Evolutionary conservation across 345 rosid genomes (phyloP).

Genomic region (Eucalyptus decipiens): DNA sequence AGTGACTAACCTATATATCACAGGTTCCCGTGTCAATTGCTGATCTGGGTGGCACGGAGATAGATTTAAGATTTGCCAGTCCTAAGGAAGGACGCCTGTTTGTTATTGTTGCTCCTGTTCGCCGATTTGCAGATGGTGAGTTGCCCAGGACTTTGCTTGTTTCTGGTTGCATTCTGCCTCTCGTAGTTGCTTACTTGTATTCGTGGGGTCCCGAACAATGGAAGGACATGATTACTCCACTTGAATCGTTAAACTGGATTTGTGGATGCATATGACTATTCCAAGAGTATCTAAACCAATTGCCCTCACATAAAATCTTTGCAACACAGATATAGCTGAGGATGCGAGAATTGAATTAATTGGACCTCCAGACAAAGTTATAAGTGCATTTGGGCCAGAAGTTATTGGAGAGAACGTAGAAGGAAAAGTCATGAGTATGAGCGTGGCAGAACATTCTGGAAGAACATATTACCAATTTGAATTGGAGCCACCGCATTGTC

Average conservation of each 20-base stretch:
- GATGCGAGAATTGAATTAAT: constrained; percentile 64
- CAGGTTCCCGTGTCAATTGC: constrained; percentile 97
- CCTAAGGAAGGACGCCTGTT: constrained; percentile 76
- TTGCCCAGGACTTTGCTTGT: neutral
- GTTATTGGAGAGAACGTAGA: constrained; percentile 83
- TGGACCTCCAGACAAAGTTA: constrained; percentile 86
- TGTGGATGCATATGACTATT: neutral
- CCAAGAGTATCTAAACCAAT: neutral
- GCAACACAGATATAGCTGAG: constrained; percentile 46
- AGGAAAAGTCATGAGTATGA: constrained; percentile 71
- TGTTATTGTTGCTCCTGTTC: constrained; percentile 93
- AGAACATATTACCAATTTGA: constrained; percentile 76
- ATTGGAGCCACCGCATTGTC: constrained; percentile 85
- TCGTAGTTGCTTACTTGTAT: neutral
- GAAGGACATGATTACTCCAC: neutral
- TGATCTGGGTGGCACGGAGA: constrained; percentile 95
- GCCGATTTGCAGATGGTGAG: constrained; percentile 85
- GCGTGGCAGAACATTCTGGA: constrained; percentile 59
- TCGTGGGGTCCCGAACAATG: neutral
- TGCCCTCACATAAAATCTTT: neutral
- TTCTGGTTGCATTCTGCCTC: neutral
- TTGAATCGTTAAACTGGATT: neutral
- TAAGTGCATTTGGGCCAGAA: constrained; percentile 92
- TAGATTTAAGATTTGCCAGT: constrained; percentile 80
- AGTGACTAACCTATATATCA: neutral